Conservation (phyloP, 1,139 yeast species). For the Pneumocystis murina region DNA sequence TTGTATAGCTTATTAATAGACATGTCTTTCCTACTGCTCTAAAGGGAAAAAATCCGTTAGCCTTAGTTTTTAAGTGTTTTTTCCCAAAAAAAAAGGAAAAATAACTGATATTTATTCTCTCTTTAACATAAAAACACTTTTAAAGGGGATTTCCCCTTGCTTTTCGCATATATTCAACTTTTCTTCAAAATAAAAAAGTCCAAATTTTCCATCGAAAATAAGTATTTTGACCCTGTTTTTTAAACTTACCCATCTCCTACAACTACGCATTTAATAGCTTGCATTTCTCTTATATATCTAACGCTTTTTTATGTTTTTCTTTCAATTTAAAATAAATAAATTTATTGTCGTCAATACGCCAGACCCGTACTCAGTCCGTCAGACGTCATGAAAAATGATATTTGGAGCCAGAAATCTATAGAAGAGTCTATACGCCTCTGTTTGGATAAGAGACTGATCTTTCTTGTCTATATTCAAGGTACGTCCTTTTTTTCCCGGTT, state of each 20-base stretch:
- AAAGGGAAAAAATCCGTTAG: background rate
- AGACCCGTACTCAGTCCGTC: background rate
- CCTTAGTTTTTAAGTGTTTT: background rate
- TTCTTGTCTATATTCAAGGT: background rate
- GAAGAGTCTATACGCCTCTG: background rate
- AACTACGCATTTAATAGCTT: slow-evolving; percentile 86
- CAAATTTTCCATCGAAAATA: background rate
- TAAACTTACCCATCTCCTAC: slow-evolving; percentile 65
- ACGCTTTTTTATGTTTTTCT: background rate
- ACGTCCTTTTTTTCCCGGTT: background rate
- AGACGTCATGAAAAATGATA: background rate
- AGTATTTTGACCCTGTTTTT: background rate
- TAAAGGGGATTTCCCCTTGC: background rate
- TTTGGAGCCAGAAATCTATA: background rate
- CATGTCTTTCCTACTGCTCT: slow-evolving; percentile 92
- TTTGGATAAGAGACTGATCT: background rate
- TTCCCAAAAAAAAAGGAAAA: background rate
- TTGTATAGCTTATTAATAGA: slow-evolving; percentile 73
- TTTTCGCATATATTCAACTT: background rate
- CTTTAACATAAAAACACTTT: background rate
- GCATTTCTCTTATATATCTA: slow-evolving; percentile 32
- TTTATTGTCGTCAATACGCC: background rate
- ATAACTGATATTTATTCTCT: background rate
- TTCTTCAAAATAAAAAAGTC: background rate
- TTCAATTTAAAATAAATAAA: background rate